Conservation (phyloP, 495 filamentous ascomycete species). For the Endocarpon pusillum region DNA sequence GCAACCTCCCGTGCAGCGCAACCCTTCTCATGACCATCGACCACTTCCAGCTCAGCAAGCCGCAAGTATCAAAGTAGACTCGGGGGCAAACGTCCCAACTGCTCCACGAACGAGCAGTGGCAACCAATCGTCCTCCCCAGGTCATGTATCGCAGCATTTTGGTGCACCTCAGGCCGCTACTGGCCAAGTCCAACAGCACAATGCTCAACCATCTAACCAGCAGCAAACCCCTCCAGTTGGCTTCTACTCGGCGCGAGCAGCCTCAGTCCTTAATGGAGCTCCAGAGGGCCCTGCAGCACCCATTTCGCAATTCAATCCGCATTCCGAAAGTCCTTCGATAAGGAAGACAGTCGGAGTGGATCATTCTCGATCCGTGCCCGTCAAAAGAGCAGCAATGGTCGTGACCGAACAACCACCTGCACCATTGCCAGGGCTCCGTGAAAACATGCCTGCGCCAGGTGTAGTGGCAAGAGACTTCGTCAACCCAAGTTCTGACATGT, state of each 20-base stretch:
- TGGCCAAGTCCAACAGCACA: background rate
- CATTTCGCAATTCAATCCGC: slow-evolving; percentile 55
- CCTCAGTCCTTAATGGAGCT: slow-evolving; percentile 29
- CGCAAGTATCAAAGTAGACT: background rate
- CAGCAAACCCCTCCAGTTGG: slow-evolving; percentile 24
- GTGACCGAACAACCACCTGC: slow-evolving; percentile 23
- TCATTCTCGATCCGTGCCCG: slow-evolving; percentile 51
- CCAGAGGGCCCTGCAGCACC: slow-evolving; percentile 15
- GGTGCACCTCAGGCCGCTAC: background rate
- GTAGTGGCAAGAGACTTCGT: slow-evolving; percentile 32
- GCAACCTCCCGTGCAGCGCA: slow-evolving; percentile 4
- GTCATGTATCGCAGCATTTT: slow-evolving; percentile 1
- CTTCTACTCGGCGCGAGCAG: slow-evolving; percentile 66
- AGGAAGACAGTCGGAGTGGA: slow-evolving; percentile 82
- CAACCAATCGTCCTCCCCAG: background rate
- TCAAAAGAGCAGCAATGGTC: slow-evolving; percentile 29
- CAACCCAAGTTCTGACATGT: slow-evolving; percentile 52
- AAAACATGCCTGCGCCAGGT: slow-evolving; percentile 1
- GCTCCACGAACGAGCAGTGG: no score
- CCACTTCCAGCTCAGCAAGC: slow-evolving; percentile 4
- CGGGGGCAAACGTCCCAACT: no score
- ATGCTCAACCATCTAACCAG: background rate
- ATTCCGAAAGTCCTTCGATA: slow-evolving; percentile 70
- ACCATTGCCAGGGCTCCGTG: slow-evolving; percentile 14
- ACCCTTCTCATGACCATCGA: background rate